Conservation (phyloP, 2,329 filamentous ascomycete genomes). For the Phyllosticta citribraziliensis region DNA sequence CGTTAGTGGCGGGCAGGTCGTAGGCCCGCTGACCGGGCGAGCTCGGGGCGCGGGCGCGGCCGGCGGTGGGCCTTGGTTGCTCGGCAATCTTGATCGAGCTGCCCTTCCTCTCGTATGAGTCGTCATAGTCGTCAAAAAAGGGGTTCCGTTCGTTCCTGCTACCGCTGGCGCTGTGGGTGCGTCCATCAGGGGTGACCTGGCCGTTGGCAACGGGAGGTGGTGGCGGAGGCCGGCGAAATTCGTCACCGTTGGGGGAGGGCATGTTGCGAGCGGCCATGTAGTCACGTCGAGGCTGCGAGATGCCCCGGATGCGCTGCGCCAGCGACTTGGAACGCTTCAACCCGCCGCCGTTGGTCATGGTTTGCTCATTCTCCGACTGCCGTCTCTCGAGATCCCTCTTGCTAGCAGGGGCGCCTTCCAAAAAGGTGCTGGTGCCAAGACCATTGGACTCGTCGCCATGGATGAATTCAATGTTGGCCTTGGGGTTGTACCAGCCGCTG, state of each 20-base stretch:
- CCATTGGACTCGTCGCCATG: constrained; percentile 79
- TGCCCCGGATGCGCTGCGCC: constrained; percentile 80
- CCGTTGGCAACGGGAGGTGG: constrained; percentile 3
- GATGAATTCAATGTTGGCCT: constrained; percentile 51
- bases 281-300: constrained; percentile 60
- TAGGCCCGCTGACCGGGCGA: constrained; percentile 16
- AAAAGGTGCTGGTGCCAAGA: constrained; percentile 86
- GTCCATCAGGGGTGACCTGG: constrained; percentile 2
- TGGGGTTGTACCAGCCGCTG: constrained; percentile 32
- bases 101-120: constrained; percentile 55
- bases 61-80: constrained; percentile 13
- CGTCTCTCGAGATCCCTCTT: constrained; percentile 66
- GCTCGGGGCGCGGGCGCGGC: constrained; percentile 14
- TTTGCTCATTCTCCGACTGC: constrained; percentile 57
- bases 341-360: constrained; percentile 30
- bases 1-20: not conserved
- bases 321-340: constrained; percentile 89
- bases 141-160: constrained; percentile 52
- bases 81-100: constrained; percentile 46
- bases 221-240: constrained; percentile 17
- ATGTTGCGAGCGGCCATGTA: constrained; percentile 31
- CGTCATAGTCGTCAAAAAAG: constrained; percentile 73
- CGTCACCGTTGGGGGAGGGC: constrained; percentile 47
- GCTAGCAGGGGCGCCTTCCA: constrained; percentile 86
- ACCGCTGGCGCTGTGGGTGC: constrained; percentile 32